These are phyloP conservation scores for Eucalyptus polyanthemos DNA, from an alignment of 345 rosid genomes.

Conservation along the genomic window DNA sequence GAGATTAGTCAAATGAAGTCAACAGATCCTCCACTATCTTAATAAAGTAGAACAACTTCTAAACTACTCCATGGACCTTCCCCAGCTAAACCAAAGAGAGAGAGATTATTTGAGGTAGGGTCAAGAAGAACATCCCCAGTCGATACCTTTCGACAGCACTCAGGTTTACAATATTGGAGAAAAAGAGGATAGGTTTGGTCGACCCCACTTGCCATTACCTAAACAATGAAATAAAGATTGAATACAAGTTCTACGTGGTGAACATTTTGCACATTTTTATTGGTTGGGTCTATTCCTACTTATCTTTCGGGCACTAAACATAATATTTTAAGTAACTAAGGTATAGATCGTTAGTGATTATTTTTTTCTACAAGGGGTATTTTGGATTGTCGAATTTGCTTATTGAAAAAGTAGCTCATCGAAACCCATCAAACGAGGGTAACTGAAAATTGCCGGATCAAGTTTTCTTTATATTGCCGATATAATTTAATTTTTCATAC, in stretches of 20 bases:
- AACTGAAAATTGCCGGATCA: fast-evolving
- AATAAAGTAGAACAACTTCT: neutral
- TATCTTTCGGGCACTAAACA: neutral
- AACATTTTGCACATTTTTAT: neutral
- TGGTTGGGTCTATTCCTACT: neutral
- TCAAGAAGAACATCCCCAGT: neutral
- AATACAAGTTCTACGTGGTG: neutral
- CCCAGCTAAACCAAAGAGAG: neutral
- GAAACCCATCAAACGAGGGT: neutral
- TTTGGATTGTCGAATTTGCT: neutral
- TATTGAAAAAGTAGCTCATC: fast-evolving
- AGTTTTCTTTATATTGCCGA: neutral
- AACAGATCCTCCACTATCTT: fast-evolving
- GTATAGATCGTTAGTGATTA: fast-evolving
- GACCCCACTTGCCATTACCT: neutral
- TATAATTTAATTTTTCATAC: neutral
- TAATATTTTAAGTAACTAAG: neutral
- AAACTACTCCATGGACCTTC: neutral
- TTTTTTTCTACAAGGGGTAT: neutral
- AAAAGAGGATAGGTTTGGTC: neutral
- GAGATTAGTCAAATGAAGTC: neutral
- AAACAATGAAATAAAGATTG: too few species aligned
- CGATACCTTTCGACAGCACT: neutral
- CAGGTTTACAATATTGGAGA: neutral
- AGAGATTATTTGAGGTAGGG: neutral